phyloP scores from a whole-genome alignment of 2,329 filamentous ascomycete genomes.

The Penicillium rolfsii region DNA sequence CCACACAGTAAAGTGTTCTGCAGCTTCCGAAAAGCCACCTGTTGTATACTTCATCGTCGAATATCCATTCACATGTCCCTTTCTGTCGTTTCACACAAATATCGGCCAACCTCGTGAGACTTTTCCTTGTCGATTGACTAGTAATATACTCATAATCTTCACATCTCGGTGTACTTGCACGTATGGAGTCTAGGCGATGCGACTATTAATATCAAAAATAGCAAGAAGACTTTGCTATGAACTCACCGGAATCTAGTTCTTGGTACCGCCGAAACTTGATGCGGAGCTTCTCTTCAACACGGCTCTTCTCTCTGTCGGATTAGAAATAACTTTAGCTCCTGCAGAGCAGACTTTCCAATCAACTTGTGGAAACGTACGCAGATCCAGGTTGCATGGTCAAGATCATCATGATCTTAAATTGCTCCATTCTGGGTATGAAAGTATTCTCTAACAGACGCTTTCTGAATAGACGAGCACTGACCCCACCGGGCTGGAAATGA shows the following conservation, averaged over 20 bases:
- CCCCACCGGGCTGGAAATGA: conserved; percentile 39
- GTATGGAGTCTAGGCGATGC: conserved; percentile 7
- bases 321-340: not conserved
- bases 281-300: not conserved
- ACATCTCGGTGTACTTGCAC: conserved; percentile 8
- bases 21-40: conserved; percentile 33
- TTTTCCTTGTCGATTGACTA: conserved; percentile 25
- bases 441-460: conserved; percentile 34
- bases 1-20: conserved; percentile 35
- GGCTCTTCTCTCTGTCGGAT: not conserved
- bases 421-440: conserved; percentile 34
- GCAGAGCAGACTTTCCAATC: not conserved
- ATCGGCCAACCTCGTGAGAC: conserved; percentile 35
- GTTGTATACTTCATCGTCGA: conserved; percentile 29
- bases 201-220: not conserved
- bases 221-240: not conserved
- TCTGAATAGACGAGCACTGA: conserved; percentile 30
- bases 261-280: conserved; percentile 1
- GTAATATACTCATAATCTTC: conserved; percentile 17
- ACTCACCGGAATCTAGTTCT: not conserved
- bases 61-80: conserved; percentile 35
- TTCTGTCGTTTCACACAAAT: conserved; percentile 34
- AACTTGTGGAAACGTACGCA: conserved; percentile 6
- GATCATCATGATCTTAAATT: conserved; percentile 35
- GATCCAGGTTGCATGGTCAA: conserved; percentile 35